These are phyloP conservation scores for Neofusicoccum cordaticola DNA, from an alignment of 2,329 filamentous ascomycete genomes.

Conservation along the genomic window DNA sequence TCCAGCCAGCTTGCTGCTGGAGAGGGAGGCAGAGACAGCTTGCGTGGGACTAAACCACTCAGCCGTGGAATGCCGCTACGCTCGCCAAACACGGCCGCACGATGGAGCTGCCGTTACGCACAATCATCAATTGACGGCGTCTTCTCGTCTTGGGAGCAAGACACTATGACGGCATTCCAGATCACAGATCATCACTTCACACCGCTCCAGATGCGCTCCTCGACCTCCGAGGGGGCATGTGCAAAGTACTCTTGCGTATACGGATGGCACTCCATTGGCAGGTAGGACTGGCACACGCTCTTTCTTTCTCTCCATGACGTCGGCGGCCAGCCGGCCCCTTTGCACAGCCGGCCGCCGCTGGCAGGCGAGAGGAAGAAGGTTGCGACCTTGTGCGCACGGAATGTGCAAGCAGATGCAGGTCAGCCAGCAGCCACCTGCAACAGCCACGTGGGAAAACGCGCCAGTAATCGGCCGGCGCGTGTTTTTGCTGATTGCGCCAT, in stretches of 20 bases:
- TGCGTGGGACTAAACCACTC: not conserved
- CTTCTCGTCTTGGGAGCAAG: not conserved
- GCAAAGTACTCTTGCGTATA: too few relatives aligned
- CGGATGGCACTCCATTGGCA: too few relatives aligned
- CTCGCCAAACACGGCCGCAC: not conserved
- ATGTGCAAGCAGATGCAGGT: not conserved
- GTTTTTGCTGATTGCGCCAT: not conserved
- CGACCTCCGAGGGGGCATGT: too few relatives aligned
- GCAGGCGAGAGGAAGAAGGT: not conserved
- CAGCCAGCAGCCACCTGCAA: not conserved
- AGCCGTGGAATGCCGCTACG: not conserved
- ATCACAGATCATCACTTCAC: not conserved
- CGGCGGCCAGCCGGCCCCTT: not conserved
- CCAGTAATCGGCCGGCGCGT: not conserved
- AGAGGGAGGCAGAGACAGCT: not conserved
- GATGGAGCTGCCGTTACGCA: not conserved
- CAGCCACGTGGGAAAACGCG: not conserved
- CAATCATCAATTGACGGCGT: not conserved
- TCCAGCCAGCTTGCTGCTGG: too few relatives aligned
- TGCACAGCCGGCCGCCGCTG: not conserved
- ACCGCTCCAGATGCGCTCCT: too few relatives aligned
- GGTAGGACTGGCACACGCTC: too few relatives aligned
- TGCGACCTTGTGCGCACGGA: not conserved
- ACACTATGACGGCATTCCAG: not conserved
- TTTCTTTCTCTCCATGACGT: not conserved